Evolutionary conservation across 2,329 filamentous ascomycete species (phyloP).

Genomic region (Phaeosphaeriaceae sp.): DNA sequence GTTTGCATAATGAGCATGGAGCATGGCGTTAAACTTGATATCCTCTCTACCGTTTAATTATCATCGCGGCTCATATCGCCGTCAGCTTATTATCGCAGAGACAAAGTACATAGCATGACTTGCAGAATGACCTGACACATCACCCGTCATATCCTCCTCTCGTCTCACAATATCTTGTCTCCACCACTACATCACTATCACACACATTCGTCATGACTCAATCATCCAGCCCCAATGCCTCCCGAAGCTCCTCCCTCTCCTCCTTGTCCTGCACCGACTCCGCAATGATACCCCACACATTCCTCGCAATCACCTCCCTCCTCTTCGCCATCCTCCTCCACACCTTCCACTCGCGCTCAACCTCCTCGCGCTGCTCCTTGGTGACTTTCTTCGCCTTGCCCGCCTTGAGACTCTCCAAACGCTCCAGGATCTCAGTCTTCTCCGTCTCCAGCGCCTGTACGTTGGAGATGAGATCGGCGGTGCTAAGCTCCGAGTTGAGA

Average conservation of each 20-base stretch:
- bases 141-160: background rate
- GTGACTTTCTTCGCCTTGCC: conserved; percentile 56
- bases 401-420: conserved; percentile 51
- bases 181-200: background rate
- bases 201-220: conserved; percentile 11
- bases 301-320: conserved; percentile 58
- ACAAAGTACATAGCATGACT: background rate
- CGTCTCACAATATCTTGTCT: background rate
- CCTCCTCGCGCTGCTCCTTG: conserved; percentile 55
- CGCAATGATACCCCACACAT: conserved; percentile 60
- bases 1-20: background rate
- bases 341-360: conserved; percentile 56
- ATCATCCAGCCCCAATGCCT: conserved; percentile 47
- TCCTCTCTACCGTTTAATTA: background rate
- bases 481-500: conserved; percentile 58
- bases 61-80: background rate
- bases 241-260: conserved; percentile 59
- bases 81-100: background rate
- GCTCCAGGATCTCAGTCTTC: conserved; percentile 49
- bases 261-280: conserved; percentile 57
- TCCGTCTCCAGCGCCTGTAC: conserved; percentile 55
- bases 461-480: conserved; percentile 56
- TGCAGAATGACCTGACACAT: background rate
- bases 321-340: conserved; percentile 49
- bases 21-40: background rate